Base-by-base conservation (phyloP, 768 basidiomycete genomes). In the Crepidotus variabilis region DNA sequence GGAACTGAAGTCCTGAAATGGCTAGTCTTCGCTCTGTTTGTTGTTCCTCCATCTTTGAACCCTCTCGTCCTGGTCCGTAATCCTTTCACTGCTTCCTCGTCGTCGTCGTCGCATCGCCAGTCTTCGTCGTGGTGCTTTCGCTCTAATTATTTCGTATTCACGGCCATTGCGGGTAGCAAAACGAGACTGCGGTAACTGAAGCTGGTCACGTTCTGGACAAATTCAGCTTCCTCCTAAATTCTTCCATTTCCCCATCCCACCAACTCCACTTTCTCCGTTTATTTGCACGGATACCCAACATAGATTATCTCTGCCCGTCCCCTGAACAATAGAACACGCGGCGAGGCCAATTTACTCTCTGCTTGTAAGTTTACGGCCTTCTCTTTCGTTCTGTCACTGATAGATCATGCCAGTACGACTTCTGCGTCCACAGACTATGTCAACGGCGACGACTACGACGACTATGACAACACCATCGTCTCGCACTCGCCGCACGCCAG, bases 401-500 rank as follows among this genome's bases (percentile, higher is more conserved):
- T 32, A 36, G 34, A 50, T 35, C 32, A 48, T 47, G 2, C 47
- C 47, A 35, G 47, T 11, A 35, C 18, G n/a, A 48, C 43, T 20
- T 45, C 48, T 23, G 39, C 54, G 54, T 35, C 33, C 20, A 50
- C 35, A 43, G 4, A 54, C 53, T 10, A 8, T 47, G 2, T 36
- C 54, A 34, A 56, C 32, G 33, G 22, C 50, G n/a, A 32, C 50
- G 50, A 18, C 48, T 14, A 24, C 48, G n/a, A 51, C 50, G 50
- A 32, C 50, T 2, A 51, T 56, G 55, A 16, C 39, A 16, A 16
- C 39, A 43, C 13, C 11, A 43, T 14, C 39, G 39, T 43, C 39
- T 14, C 39, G 39, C 18, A 16, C 39, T 20, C 39, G 39, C 18
- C 60, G 61, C 47, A 36, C 62, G 32, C 63, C 65, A 9, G 64